Evolutionary conservation across 78 protist genomes (phyloP).

Genomic region (Pigoraptor vietnamica): DNA sequence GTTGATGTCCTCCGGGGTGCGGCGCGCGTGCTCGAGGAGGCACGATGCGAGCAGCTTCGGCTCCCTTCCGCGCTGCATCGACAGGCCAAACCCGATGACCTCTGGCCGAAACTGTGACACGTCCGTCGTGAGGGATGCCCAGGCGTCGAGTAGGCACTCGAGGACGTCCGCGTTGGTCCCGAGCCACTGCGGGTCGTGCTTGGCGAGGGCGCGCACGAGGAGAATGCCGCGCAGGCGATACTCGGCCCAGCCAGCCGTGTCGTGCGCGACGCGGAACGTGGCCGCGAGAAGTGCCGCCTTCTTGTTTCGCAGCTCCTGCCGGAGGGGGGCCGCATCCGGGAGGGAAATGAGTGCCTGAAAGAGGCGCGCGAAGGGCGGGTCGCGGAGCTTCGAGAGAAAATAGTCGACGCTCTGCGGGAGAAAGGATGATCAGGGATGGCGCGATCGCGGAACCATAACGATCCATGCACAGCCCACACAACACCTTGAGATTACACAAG

Average conservation of each 20-base stretch:
- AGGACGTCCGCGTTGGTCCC: not conserved
- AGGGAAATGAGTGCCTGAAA: conserved; percentile 26
- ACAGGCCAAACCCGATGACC: not conserved
- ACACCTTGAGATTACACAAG: too few relatives aligned
- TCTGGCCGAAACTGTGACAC: not conserved
- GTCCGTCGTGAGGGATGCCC: not conserved
- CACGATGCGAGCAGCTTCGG: not conserved
- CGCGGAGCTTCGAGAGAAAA: not conserved
- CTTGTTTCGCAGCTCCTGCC: not conserved
- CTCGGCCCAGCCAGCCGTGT: not conserved
- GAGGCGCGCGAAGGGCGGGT: conserved; percentile 15
- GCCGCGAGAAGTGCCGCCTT: not conserved
- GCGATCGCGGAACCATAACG: too few relatives aligned
- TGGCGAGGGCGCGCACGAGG: conserved; percentile 22
- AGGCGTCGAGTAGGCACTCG: not conserved
- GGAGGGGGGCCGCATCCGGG: not conserved
- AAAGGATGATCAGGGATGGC: not conserved
- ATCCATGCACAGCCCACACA: too few relatives aligned
- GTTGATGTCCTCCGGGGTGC: not conserved
- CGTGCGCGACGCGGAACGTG: not conserved
- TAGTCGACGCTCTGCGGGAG: conserved; percentile 7
- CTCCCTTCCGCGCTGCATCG: not conserved
- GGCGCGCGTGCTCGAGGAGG: not conserved
- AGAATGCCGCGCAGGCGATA: conserved; percentile 8
- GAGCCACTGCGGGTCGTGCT: conserved; percentile 38